These are phyloP conservation scores for Camillea tinctor DNA, from an alignment of 2,329 filamentous ascomycete genomes.

Conservation along the genomic window DNA sequence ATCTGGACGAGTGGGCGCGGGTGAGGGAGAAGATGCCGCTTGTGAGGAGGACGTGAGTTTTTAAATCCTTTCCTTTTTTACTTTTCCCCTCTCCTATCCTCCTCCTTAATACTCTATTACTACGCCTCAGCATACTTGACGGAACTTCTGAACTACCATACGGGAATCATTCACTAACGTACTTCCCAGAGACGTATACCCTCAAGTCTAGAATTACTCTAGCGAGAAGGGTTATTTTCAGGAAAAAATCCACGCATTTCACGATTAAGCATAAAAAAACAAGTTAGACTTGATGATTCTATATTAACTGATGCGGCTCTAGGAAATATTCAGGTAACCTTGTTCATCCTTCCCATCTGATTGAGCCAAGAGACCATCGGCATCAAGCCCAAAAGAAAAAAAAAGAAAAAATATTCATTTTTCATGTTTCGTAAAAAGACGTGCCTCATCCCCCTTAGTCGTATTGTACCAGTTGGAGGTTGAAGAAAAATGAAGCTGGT, in stretches of 20 bases:
- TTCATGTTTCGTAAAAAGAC: neutral
- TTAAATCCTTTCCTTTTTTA: neutral
- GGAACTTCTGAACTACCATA: neutral
- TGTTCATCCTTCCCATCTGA: neutral
- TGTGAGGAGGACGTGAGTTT: slow-evolving; percentile 49
- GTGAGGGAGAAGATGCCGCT: slow-evolving; percentile 54
- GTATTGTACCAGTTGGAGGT: neutral
- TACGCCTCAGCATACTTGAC: neutral
- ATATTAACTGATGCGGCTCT: slow-evolving; percentile 10
- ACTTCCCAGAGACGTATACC: slow-evolving; percentile 27
- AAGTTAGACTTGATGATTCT: slow-evolving; percentile 17
- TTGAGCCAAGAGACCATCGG: slow-evolving; percentile 7
- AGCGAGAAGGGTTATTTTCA: neutral
- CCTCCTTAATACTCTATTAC: neutral
- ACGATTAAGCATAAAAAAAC: slow-evolving; percentile 2
- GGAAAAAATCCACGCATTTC: neutral
- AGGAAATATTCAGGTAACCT: slow-evolving; percentile 10
- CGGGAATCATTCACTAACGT: slow-evolving; percentile 9
- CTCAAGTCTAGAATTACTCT: slow-evolving; percentile 9
- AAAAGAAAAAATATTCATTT: neutral
- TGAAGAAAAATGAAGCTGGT: neutral
- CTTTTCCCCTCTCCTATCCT: neutral
- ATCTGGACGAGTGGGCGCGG: slow-evolving; percentile 45
- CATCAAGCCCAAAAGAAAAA: slow-evolving; percentile 9
- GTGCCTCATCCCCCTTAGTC: slow-evolving; percentile 3